A percentile compares a stretch with the other conserved stretches of the same genome.
These are phyloP conservation scores for Penicillium argentinense DNA, from an alignment of 495 filamentous ascomycete genomes.

Conservation along the genomic window DNA sequence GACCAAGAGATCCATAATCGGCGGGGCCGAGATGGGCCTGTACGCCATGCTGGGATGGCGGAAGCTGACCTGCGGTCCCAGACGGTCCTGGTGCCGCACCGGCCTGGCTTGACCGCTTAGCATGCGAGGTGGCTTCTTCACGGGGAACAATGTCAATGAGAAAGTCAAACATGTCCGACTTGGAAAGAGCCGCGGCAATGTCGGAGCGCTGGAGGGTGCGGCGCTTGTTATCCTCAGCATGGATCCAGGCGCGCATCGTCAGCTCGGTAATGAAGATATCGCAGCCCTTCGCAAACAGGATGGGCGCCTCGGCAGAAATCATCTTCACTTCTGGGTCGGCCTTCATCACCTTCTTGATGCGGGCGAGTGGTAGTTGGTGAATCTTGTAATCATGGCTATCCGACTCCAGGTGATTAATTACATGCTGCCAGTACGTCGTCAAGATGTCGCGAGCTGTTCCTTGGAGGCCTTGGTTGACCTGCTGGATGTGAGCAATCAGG, in stretches of 20 bases:
- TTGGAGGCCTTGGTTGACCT: slow-evolving; percentile 94
- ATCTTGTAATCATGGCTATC: slow-evolving; percentile 98
- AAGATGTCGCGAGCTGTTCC: slow-evolving; percentile 95
- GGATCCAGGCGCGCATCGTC: slow-evolving; percentile 99
- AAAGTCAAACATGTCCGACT: slow-evolving; percentile 99
- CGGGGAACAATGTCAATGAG: slow-evolving; percentile 97
- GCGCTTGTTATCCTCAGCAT: slow-evolving; percentile 97
- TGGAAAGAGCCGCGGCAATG: slow-evolving; percentile 91
- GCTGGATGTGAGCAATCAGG: slow-evolving; percentile 13
- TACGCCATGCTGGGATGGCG: slow-evolving; percentile 59
- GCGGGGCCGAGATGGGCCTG: slow-evolving; percentile 64
- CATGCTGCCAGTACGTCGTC: slow-evolving; percentile 98
- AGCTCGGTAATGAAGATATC: slow-evolving; percentile 99
- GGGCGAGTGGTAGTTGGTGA: slow-evolving; percentile 90
- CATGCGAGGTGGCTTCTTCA: slow-evolving; percentile 83
- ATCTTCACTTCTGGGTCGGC: slow-evolving; percentile 99
- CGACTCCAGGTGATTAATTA: slow-evolving; percentile 88
- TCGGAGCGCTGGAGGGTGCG: slow-evolving; percentile 93
- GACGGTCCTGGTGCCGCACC: slow-evolving; percentile 50
- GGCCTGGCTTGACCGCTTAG: slow-evolving; percentile 70
- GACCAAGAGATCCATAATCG: slow-evolving; percentile 62
- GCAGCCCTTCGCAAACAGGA: slow-evolving; percentile 97
- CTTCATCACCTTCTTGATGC: slow-evolving; percentile 99
- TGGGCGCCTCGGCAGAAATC: slow-evolving; percentile 98
- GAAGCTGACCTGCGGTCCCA: slow-evolving; percentile 53